phyloP scores from a whole-genome alignment of 805 yeast species.

The Yarrowia hollandica region DNA sequence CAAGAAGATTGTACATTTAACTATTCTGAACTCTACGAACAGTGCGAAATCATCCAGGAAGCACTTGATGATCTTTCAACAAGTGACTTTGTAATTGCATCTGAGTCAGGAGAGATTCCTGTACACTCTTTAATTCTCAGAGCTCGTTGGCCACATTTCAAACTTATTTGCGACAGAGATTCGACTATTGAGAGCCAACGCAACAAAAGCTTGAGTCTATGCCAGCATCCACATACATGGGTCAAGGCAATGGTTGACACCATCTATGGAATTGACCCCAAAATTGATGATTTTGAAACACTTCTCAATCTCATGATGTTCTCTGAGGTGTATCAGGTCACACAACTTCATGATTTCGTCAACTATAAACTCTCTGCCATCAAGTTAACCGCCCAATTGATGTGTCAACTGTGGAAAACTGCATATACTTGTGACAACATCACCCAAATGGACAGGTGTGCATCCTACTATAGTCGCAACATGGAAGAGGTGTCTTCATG shows the following conservation, averaged over 20 bases:
- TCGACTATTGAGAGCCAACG: background rate
- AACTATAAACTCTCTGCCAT: background rate
- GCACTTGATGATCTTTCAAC: slow-evolving; percentile 1
- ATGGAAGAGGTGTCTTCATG: background rate
- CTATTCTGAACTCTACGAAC: background rate
- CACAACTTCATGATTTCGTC: slow-evolving; percentile 1
- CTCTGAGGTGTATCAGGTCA: slow-evolving; percentile 3
- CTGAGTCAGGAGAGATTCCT: background rate
- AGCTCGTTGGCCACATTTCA: slow-evolving; percentile 10
- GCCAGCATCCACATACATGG: background rate
- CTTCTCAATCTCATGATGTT: slow-evolving; percentile 13
- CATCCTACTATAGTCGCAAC: background rate
- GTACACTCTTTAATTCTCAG: background rate
- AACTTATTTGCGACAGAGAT: slow-evolving; percentile 1
- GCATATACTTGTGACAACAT: slow-evolving; percentile 1
- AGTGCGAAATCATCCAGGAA: slow-evolving; percentile 5
- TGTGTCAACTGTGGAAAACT: slow-evolving; percentile 1
- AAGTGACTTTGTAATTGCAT: background rate
- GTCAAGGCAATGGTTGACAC: slow-evolving; percentile 16
- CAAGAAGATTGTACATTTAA: background rate
- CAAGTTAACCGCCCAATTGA: background rate
- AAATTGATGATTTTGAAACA: background rate
- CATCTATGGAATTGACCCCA: slow-evolving; percentile 4
- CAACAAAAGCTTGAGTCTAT: background rate
- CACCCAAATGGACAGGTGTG: background rate